Base-by-base conservation (phyloP, 345 rosid species). In the Bruguiera sexangula region DNA sequence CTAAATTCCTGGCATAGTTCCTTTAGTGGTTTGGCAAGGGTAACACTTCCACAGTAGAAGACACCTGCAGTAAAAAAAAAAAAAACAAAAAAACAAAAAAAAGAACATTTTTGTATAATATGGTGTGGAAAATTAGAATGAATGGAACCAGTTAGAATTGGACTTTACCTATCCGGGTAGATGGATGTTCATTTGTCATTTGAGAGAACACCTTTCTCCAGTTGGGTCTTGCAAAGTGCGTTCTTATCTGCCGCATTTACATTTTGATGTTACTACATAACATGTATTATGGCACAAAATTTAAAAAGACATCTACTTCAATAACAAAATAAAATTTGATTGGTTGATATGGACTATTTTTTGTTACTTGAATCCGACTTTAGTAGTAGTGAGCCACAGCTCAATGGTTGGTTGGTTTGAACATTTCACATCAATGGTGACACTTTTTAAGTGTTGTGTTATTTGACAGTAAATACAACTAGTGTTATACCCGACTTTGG, bases 211-310 rank as follows among this genome's bases (percentile, higher is more conserved):
- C 98, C 70, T 84, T 95, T 80, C 88, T 86, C 99, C 99, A 92
- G 20, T 95, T 92, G 24, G 98, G 98, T 78, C 98, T 85, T 21
- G 98, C 86, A 65, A 95, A 95, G 83, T 95, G 99, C 24, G 99
- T 95, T 77, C 76, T 85, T 85, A 95, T 95, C 99, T 92, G 84
- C 66, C 62, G 31, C 62, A 24, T 48, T 22, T 65, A 26, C 15
- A 10, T 31, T 10, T 22, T 3, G 5, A 60, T 11, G 51, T 82
- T 63, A 73, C 56, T 22, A 46, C 36, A 8, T 26, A 55, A 21
- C 10, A 10, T 24, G 16, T 57, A 7, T 32, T 36, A 2, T 19
- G 20, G 24, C 30, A 62, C 19, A 27, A 46, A 62, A 62, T 20
- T 34, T 50, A 13, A 36, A 36, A 11, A 34, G 18, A 34, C 16